Percentiles rank a stretch among this genome's conserved stretches.
phyloP scores from a whole-genome alignment of 2,329 filamentous ascomycete genomes.

The Helotiales sp. region DNA sequence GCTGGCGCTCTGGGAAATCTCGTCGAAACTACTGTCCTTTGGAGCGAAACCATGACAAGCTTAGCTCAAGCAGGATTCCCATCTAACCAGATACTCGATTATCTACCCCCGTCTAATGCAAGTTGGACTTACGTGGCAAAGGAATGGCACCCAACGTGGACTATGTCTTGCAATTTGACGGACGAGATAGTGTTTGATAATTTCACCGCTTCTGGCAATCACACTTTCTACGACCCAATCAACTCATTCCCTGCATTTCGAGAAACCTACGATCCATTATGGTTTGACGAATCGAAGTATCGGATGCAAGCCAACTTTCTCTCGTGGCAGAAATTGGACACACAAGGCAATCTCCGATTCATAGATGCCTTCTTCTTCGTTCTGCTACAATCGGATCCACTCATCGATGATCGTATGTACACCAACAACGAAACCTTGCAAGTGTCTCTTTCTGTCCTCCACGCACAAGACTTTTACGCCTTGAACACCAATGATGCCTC shows the following conservation, averaged over 20 bases:
- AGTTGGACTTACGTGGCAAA: neutral
- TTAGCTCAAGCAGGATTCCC: neutral
- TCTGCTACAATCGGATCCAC: neutral
- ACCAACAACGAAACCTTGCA: neutral
- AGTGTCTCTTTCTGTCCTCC: neutral
- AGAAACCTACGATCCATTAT: neutral
- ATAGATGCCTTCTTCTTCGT: neutral
- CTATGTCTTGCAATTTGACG: neutral
- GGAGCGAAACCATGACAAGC: neutral
- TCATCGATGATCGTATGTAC: neutral
- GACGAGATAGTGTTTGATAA: neutral
- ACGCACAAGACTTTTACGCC: neutral
- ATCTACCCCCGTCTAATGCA: neutral
- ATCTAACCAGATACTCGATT: neutral
- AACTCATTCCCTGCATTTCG: neutral
- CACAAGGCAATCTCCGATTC: neutral
- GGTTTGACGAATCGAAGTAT: neutral
- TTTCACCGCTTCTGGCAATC: neutral
- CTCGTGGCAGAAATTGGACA: neutral
- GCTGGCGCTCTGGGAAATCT: neutral
- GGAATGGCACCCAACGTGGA: neutral
- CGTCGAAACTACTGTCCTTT: neutral
- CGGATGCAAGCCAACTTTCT: neutral
- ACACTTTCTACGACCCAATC: neutral
- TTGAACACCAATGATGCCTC: too few relatives aligned